phyloP scores from a whole-genome alignment of 352 stramenopile species.

The Ochromonadaceae sp. region DNA sequence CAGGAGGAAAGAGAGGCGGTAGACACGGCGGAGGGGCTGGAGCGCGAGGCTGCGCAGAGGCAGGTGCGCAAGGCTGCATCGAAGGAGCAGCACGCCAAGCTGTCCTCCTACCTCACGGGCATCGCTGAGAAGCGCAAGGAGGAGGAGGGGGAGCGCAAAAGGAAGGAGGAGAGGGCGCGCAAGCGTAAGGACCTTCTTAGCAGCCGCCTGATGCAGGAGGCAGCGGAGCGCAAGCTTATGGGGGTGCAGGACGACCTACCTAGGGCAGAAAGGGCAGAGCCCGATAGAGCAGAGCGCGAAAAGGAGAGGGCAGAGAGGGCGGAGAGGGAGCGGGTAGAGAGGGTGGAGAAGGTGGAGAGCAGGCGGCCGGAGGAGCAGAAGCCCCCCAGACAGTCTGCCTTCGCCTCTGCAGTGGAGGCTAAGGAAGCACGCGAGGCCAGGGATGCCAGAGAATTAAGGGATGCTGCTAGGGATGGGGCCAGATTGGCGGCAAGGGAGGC shows the following conservation, averaged over 20 bases:
- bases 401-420: slow-evolving; percentile 33
- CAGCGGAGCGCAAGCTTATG: slow-evolving; percentile 35
- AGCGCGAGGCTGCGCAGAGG: not conserved
- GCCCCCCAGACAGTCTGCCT: not conserved
- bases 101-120: not conserved
- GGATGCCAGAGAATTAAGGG: slow-evolving; percentile 7
- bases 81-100: not conserved
- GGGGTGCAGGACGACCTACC: slow-evolving; percentile 1
- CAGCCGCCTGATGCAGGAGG: not conserved
- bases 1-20: slow-evolving; percentile 1
- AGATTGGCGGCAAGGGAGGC: too few relatives aligned
- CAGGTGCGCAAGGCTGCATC: not conserved
- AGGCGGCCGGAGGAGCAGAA: not conserved
- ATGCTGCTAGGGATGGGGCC: too few relatives aligned
- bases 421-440: slow-evolving; percentile 39
- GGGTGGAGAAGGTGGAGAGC: slow-evolving; percentile 16
- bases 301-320: too few relatives aligned
- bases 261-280: not conserved
- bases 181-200: slow-evolving; percentile 24
- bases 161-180: slow-evolving; percentile 7
- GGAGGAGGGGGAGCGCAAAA: slow-evolving; percentile 43
- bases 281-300: slow-evolving; percentile 10
- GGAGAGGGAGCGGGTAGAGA: too few relatives aligned
- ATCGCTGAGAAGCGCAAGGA: slow-evolving; percentile 28
- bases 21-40: not conserved